Base-by-base conservation (phyloP, 805 yeast genomes). In the Starmerella stigmatis region DNA sequence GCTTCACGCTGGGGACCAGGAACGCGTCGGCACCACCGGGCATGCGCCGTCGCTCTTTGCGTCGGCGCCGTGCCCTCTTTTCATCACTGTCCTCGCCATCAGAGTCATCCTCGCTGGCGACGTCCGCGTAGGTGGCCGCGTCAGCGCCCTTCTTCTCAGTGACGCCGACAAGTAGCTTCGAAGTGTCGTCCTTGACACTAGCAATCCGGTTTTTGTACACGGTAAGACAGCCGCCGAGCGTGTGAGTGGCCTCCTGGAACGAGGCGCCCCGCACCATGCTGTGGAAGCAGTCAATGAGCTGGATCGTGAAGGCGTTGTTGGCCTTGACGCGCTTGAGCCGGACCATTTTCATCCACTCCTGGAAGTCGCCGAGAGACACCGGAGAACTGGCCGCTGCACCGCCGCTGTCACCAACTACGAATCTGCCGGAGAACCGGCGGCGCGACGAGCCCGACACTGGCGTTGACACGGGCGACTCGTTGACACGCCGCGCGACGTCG, bases 171-270 rank as follows among this genome's bases (percentile, higher is more conserved):
- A 86, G 64, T 45, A 89, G 67, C 55, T 78, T 77, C 2, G 94
- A 94, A 0, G 96, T 86, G 57, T 88, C 96, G 8, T 81, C 79
- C 5, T 88, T 94, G 0, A 86, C 94, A 0, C 94, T 81, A 57
- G 88, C 96, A 19, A 89, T 86, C 56, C 97, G 74, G 13, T 94
- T 82, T 11, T 88, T 76, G 60, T 89, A 89, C 43, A 89, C 85
- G 65, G 86, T 86, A 27, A 88, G 89, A 68, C 96, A 88, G 0
- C 96, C 96, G 57, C 88, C 96, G 19, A 89, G 67, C 0, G 96
- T 85, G 3, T 94, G 86, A 0, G 92, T 78, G 0, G 96, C 97
- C 54, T 79, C 76, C 60, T 85, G 95, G 61, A 89, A 88, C 61
- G 86, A 86, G 56, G 88, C 83, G 1, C 51, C 56, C 6, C 30